Percentiles rank a stretch among this genome's conserved stretches.
Conservation (phyloP, 345 rosid genomes). For the Citrus unshiu region DNA sequence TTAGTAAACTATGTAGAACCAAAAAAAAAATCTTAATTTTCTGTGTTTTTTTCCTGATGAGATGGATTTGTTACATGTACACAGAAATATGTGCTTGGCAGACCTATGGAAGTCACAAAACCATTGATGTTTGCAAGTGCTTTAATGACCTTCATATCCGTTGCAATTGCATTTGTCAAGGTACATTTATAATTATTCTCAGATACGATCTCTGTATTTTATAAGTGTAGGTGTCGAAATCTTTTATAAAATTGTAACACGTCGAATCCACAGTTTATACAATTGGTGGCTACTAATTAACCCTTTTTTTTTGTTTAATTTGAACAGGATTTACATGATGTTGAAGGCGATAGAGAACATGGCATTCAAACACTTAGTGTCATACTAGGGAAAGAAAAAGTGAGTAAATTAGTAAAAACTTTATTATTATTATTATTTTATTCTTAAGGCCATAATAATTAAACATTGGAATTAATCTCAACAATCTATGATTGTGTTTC, state of each 20-base stretch:
- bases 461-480: not conserved
- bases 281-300: not conserved
- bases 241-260: not conserved
- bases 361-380: constrained; percentile 28
- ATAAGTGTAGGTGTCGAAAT: too few species aligned
- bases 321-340: constrained; percentile 39
- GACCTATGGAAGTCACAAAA: too few species aligned
- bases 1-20: too few species aligned
- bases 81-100: too few species aligned
- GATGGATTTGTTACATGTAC: too few species aligned
- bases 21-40: too few species aligned
- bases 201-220: too few species aligned
- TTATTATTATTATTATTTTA: too few species aligned
- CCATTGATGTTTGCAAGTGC: constrained; percentile 24
- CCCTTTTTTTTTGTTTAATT: not conserved
- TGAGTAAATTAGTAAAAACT: not conserved
- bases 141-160: constrained; percentile 31
- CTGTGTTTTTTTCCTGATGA: too few species aligned
- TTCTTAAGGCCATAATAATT: not conserved
- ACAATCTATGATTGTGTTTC: not conserved
- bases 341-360: constrained; percentile 26
- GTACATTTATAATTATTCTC: not conserved
- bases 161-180: constrained; percentile 30
- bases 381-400: constrained; percentile 27
- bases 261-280: too few species aligned